Conservation (phyloP, 75 land plant genomes). For the Gnetum montanum region DNA sequence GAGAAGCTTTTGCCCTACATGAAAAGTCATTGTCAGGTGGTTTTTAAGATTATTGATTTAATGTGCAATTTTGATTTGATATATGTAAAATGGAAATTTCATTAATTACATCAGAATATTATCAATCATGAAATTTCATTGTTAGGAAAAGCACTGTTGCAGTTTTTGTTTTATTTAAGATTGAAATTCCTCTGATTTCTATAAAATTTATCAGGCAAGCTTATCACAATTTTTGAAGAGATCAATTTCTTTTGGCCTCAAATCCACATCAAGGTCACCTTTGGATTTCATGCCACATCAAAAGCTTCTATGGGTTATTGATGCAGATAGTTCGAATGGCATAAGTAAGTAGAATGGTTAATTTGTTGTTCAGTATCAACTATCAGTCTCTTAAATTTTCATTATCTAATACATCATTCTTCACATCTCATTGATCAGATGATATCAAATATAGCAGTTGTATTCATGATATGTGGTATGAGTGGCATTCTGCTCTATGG, state of each 20-base stretch:
- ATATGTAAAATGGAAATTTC: too few relatives aligned
- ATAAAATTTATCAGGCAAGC: too few relatives aligned
- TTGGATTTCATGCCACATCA: slow-evolving; percentile 70
- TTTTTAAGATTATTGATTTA: too few relatives aligned
- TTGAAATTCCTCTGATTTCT: too few relatives aligned
- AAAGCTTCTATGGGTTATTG: slow-evolving; percentile 66
- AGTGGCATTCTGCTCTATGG: slow-evolving; percentile 81
- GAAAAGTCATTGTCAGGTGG: slow-evolving; percentile 4
- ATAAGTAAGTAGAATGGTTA: slow-evolving; percentile 21
- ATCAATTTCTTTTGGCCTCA: slow-evolving; percentile 35
- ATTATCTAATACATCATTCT: too few relatives aligned
- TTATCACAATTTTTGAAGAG: too few relatives aligned
- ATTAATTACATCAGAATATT: too few relatives aligned
- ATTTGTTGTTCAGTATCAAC: neutral
- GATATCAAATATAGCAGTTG: slow-evolving; percentile 22
- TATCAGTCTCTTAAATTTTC: neutral
- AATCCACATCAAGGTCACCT: slow-evolving; percentile 68
- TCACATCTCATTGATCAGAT: slow-evolving; percentile 4
- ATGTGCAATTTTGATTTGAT: too few relatives aligned
- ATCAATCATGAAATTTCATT: too few relatives aligned
- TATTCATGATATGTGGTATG: slow-evolving; percentile 58
- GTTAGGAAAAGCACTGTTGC: too few relatives aligned
- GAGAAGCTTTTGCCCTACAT: slow-evolving; percentile 10
- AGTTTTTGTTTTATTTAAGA: too few relatives aligned
- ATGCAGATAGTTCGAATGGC: slow-evolving; percentile 35